A percentile compares a stretch with the other conserved stretches of the same genome.
Evolutionary conservation across 1,284 basidiomycete genomes (phyloP).

Genomic region (Bothia castanella): DNA sequence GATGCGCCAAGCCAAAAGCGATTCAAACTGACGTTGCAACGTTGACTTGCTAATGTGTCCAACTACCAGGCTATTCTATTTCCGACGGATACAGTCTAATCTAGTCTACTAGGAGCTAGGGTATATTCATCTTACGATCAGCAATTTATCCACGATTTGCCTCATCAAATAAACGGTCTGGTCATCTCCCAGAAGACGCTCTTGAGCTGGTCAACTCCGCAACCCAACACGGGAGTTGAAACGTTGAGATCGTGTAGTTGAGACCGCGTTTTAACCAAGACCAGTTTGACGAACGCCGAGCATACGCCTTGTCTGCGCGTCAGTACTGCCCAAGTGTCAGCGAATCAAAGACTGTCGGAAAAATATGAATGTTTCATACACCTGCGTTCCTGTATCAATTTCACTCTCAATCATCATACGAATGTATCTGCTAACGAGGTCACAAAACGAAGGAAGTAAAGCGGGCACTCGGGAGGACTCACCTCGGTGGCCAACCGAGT

Average conservation of each 20-base stretch:
- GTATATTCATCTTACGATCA: no score
- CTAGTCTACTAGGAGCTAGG: background rate
- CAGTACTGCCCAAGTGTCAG: background rate
- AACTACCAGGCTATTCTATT: slow-evolving; percentile 1
- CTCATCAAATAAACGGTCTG: no score
- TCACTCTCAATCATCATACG: slow-evolving; percentile 20
- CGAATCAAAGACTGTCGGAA: background rate
- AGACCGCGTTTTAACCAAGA: background rate
- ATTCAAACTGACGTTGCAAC: slow-evolving; percentile 2
- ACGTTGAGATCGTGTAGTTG: no score
- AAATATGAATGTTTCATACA: background rate
- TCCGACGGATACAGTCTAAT: background rate
- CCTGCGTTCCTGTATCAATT: background rate
- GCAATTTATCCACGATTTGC: no score
- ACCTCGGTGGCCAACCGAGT: slow-evolving; percentile 56
- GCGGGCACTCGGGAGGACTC: slow-evolving; percentile 17
- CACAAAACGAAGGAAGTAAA: background rate
- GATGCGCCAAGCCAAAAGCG: background rate
- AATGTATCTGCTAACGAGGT: slow-evolving; percentile 24
- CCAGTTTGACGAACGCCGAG: no score
- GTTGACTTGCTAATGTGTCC: slow-evolving; percentile 7
- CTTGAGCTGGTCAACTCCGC: background rate
- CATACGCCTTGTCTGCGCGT: no score
- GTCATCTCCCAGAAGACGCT: background rate
- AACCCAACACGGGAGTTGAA: no score